Base-by-base conservation (phyloP, 202 grass and related monocot genomes). In the Musa balbisiana region DNA sequence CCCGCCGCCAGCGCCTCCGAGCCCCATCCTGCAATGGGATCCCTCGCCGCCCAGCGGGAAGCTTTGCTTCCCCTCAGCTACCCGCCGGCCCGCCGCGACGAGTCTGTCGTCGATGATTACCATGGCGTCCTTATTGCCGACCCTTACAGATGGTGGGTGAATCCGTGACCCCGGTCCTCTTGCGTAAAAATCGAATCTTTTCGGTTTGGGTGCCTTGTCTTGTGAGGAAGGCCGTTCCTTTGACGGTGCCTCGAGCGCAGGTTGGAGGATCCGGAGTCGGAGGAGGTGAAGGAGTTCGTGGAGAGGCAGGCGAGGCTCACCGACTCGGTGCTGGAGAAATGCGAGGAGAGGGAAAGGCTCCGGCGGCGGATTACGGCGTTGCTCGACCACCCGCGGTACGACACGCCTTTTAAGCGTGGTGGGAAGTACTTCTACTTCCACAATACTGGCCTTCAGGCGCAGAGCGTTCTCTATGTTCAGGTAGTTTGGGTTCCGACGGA, bases 201-300 rank as follows among this genome's bases (percentile, higher is more conserved):
- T 24, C 21, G 19, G 17, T 24, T 11, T 65, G 23, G 56, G 56
- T 10, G 33, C 10, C 19, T 8, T 13, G 64, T 12, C 23, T 55
- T 17, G 8, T 26, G 21, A 3, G 33, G 77, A 74, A 16, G 26
- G 51, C 51, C 27, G 52, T 15, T 52, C 16, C 21, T 53, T 51
- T 73, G 11, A 19, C 52, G 64, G 23, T 8, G 1, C 23, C 33
- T 27, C 6, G 67, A 9, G 33, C 2, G 52, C 76, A 92, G 93
- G 93, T 83, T 97, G 82, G 93, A 97, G 93, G 90, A 97, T 79
- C 87, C 93, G 58, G 93, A 97, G 49, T 72, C 90, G 14, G 87
- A 90, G 65, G 90, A 97, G 80, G 84, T 87, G 59, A 97, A 92
- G 76, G 85, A 90, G 82, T 92, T 97, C 68, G 93, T 97, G 80